Evolutionary conservation across 2,329 filamentous ascomycete genomes (phyloP).

Genomic region (Diaporthe caulivora): DNA sequence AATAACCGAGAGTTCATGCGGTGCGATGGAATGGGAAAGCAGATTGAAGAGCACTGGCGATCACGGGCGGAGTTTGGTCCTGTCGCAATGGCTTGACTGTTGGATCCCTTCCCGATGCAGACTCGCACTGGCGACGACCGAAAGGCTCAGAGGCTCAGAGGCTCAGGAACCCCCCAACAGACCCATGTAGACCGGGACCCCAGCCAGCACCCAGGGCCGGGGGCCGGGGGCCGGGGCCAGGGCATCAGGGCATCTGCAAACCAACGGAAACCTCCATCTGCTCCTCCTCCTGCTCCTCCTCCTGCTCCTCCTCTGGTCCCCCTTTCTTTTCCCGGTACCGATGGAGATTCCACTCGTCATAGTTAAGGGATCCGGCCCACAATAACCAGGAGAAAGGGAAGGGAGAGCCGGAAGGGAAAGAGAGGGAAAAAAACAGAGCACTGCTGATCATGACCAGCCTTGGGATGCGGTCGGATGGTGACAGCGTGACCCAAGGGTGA

Average conservation of each 20-base stretch:
- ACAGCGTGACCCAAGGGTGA: too few relatives aligned
- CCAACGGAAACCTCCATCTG: slow-evolving; percentile 14
- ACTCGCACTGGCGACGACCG: not conserved
- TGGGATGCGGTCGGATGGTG: slow-evolving; percentile 14
- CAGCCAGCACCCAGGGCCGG: not conserved
- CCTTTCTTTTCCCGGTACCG: slow-evolving; percentile 8
- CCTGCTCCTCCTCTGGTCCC: not conserved
- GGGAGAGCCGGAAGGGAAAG: not conserved
- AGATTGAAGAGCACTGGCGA: slow-evolving; percentile 17
- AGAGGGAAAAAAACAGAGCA: not conserved
- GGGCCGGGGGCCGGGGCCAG: not conserved
- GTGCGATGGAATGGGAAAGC: slow-evolving; percentile 24
- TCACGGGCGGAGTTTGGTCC: slow-evolving; percentile 17
- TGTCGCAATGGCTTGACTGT: slow-evolving; percentile 11
- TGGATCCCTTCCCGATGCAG: slow-evolving; percentile 22
- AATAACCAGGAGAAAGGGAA: not conserved
- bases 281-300: too few relatives aligned
- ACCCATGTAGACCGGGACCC: not conserved
- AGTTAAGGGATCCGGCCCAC: slow-evolving; percentile 10
- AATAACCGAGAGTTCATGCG: slow-evolving; percentile 16
- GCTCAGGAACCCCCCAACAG: not conserved
- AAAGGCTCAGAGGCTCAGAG: slow-evolving; percentile 9
- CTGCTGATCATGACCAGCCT: not conserved
- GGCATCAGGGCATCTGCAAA: not conserved
- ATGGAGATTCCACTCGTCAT: slow-evolving; percentile 12